Percentiles rank a stretch among this genome's conserved stretches.
These are phyloP conservation scores for Stagonosporopsis vannaccii DNA, from an alignment of 2,329 filamentous ascomycete species.

Conservation along the genomic window DNA sequence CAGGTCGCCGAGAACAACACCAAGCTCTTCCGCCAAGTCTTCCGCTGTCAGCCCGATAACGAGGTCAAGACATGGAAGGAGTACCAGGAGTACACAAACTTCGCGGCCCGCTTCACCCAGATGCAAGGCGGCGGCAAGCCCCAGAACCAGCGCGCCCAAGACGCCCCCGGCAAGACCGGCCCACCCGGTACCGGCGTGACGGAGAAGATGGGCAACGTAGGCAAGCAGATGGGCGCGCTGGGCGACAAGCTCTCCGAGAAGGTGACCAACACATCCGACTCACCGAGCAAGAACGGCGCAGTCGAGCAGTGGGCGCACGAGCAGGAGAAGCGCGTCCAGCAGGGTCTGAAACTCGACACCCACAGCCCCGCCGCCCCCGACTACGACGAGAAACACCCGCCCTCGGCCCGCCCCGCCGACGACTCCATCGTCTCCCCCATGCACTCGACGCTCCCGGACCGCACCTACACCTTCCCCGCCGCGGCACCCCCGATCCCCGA, in stretches of 20 bases:
- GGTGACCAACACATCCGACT: conserved; percentile 29
- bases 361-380: conserved; percentile 24
- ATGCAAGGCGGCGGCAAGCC: conserved; percentile 63
- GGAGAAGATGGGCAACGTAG: conserved; percentile 36
- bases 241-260: conserved; percentile 44
- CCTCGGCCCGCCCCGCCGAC: conserved; percentile 34
- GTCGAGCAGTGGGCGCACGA: conserved; percentile 51
- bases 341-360: conserved; percentile 30
- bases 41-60: conserved; percentile 95
- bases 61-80: conserved; percentile 93
- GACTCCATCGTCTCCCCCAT: conserved; percentile 43
- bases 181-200: conserved; percentile 54
- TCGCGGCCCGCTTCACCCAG: conserved; percentile 78
- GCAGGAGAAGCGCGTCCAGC: conserved; percentile 42
- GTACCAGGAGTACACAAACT: conserved; percentile 84
- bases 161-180: conserved; percentile 57
- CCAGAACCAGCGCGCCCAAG: conserved; percentile 58
- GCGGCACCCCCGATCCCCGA: conserved; percentile 46
- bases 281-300: conserved; percentile 30
- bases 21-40: conserved; percentile 89
- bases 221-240: conserved; percentile 33
- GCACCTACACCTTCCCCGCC: conserved; percentile 42
- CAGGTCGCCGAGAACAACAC: conserved; percentile 92
- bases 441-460: conserved; percentile 26
- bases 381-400: conserved; percentile 45